A percentile compares a stretch with the other conserved stretches of the same genome.
Evolutionary conservation across 257 asterid species (phyloP).

Genomic region (Fraxinus americana): DNA sequence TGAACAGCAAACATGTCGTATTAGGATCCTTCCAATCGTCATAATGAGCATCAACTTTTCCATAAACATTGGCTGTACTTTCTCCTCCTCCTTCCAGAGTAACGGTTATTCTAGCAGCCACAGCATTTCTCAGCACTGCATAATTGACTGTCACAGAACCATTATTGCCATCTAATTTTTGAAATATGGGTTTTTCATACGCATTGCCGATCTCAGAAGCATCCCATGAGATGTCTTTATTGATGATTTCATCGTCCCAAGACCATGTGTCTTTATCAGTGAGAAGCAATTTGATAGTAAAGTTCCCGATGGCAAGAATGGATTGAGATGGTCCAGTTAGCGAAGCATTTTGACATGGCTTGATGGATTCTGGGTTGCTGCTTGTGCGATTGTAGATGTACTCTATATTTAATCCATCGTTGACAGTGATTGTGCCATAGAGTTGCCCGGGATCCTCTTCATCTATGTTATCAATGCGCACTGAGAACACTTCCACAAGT

Average conservation of each 20-base stretch:
- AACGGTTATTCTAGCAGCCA: background rate
- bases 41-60: background rate
- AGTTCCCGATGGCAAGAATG: background rate
- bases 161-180: background rate
- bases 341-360: background rate
- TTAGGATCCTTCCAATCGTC: background rate
- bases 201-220: background rate
- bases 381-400: background rate
- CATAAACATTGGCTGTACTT: background rate
- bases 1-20: background rate
- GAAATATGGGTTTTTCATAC: background rate
- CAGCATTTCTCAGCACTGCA: slow-evolving; percentile 9
- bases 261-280: background rate
- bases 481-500: background rate
- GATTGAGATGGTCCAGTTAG: slow-evolving; percentile 4
- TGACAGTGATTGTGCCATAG: slow-evolving; percentile 1
- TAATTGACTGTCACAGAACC: background rate
- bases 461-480: background rate
- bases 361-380: background rate
- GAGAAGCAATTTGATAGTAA: background rate
- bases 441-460: background rate
- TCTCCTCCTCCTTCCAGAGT: background rate
- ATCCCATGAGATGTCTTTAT: background rate
- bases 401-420: background rate
- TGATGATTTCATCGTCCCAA: background rate